Evolutionary conservation across 495 filamentous ascomycete genomes (phyloP).

Genomic region (Neurospora sp.): DNA sequence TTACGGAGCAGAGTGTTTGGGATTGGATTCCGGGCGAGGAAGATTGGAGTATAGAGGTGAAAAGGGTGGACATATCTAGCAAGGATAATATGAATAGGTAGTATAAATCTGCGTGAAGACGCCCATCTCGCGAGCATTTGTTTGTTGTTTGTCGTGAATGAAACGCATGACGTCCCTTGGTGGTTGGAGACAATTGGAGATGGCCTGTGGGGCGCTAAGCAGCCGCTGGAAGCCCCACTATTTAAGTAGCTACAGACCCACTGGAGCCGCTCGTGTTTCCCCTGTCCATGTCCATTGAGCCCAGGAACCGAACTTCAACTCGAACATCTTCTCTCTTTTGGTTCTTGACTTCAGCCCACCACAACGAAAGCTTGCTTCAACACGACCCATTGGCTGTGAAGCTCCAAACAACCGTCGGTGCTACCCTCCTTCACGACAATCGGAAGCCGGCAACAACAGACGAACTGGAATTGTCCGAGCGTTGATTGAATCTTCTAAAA

Average conservation of each 20-base stretch:
- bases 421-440: not conserved
- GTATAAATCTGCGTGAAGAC: too few relatives aligned
- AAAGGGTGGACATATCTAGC: not conserved
- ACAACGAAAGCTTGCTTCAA: not conserved
- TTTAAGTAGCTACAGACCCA: not conserved
- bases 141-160: not conserved
- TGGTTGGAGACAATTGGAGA: not conserved
- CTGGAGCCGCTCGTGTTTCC: not conserved
- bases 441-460: not conserved
- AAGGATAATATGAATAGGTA: too few relatives aligned
- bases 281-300: not conserved
- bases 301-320: not conserved
- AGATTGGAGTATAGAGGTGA: conserved; percentile 2
- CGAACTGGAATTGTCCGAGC: not conserved
- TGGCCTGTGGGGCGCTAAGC: not conserved
- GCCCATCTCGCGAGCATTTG: not conserved
- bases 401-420: not conserved
- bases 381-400: not conserved
- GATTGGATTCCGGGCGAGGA: conserved; percentile 38
- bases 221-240: not conserved
- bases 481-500: not conserved
- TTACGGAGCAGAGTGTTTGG: conserved; percentile 41
- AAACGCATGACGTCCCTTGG: not conserved
- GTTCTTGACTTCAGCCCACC: not conserved
- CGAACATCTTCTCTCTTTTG: not conserved